A percentile compares a stretch with the other conserved stretches of the same genome.
Conservation (phyloP, 805 yeast species). For the Candida ovalis region DNA sequence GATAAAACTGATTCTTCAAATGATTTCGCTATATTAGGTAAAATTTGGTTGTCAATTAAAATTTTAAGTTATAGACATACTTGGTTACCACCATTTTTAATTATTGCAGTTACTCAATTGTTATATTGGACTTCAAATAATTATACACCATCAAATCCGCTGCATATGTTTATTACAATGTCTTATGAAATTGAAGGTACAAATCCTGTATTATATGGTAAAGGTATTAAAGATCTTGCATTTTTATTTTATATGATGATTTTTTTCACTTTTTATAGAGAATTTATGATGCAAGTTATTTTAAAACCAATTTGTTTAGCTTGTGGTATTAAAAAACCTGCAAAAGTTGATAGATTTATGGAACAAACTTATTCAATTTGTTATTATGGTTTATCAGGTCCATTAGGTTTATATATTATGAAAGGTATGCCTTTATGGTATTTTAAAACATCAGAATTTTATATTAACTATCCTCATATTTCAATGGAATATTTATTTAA, state of each 20-base stretch:
- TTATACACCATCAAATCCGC: slow-evolving; percentile 52
- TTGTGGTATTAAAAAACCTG: slow-evolving; percentile 48
- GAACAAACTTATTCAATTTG: slow-evolving; percentile 87
- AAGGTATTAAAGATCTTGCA: slow-evolving; percentile 78
- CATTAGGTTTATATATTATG: slow-evolving; percentile 90
- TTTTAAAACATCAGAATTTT: slow-evolving; percentile 81
- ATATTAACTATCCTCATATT: slow-evolving; percentile 77
- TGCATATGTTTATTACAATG: slow-evolving; percentile 59
- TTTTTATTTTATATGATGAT: slow-evolving; percentile 80
- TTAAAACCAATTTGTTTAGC: slow-evolving; percentile 65
- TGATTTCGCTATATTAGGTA: slow-evolving; percentile 52
- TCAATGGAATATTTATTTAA: slow-evolving; percentile 69
- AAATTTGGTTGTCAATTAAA: slow-evolving; percentile 53
- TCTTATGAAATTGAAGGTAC: slow-evolving; percentile 63
- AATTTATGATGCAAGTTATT: slow-evolving; percentile 80
- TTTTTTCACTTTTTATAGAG: slow-evolving; percentile 86
- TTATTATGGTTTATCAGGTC: slow-evolving; percentile 78
- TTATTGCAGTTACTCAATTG: slow-evolving; percentile 38
- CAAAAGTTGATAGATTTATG: slow-evolving; percentile 75
- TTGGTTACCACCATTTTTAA: slow-evolving; percentile 66
- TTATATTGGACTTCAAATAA: slow-evolving; percentile 56
- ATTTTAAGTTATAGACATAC: slow-evolving; percentile 60
- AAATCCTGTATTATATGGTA: slow-evolving; percentile 63
- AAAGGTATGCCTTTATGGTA: slow-evolving; percentile 79
- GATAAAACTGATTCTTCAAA: slow-evolving; percentile 24